A percentile compares a stretch with the other conserved stretches of the same genome.
Conservation (phyloP, 176 grass and related monocot species). For the Phragmites australis region DNA sequence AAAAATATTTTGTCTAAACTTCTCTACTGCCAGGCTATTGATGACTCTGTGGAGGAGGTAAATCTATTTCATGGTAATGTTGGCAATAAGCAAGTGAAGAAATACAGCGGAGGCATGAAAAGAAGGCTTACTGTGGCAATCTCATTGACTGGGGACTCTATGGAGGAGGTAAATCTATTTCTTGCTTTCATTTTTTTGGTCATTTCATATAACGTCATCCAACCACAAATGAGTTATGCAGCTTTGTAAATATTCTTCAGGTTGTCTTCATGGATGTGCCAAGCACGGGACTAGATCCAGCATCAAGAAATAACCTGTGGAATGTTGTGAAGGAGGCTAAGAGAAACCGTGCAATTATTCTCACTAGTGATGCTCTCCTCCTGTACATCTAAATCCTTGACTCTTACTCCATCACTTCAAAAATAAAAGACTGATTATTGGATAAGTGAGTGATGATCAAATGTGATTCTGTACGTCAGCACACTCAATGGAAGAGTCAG, state of each 20-base stretch:
- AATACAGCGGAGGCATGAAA: slow-evolving; percentile 89
- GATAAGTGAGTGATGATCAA: slow-evolving; percentile 25
- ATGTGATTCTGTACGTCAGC: slow-evolving; percentile 48
- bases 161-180: slow-evolving; percentile 49
- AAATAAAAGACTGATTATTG: neutral
- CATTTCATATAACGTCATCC: neutral
- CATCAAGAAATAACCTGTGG: slow-evolving; percentile 83
- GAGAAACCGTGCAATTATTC: slow-evolving; percentile 60
- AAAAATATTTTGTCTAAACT: slow-evolving; percentile 8
- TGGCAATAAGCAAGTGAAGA: slow-evolving; percentile 67
- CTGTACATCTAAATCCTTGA: slow-evolving; percentile 21
- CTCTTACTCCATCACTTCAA: neutral
- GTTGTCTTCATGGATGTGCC: slow-evolving; percentile 95
- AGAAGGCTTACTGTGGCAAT: slow-evolving; percentile 77
- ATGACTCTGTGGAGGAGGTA: slow-evolving; percentile 70
- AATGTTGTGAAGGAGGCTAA: slow-evolving; percentile 74
- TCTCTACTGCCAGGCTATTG: slow-evolving; percentile 56
- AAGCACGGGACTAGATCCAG: slow-evolving; percentile 77
- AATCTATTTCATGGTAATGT: slow-evolving; percentile 59
- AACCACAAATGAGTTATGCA: slow-evolving; percentile 17
- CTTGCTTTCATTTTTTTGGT: slow-evolving; percentile 8
- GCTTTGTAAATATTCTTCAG: slow-evolving; percentile 38
- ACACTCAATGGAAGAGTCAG: slow-evolving; percentile 74
- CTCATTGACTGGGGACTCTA: slow-evolving; percentile 76
- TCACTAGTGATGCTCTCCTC: slow-evolving; percentile 62